phyloP scores from a whole-genome alignment of 225 moss, liverwort and hornwort genomes.

The Marchantia paleacea region DNA sequence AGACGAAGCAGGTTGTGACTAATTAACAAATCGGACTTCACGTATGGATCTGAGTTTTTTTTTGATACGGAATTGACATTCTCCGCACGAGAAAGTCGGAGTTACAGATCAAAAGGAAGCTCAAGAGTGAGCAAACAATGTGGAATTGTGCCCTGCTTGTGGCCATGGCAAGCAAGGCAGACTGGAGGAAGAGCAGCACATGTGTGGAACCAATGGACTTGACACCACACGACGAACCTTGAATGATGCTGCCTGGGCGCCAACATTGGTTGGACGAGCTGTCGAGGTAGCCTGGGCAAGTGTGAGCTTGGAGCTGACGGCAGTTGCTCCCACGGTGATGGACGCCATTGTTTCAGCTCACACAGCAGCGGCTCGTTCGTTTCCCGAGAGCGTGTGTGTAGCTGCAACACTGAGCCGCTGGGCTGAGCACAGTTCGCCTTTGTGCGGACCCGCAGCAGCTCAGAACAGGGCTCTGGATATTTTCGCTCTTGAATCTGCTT shows the following conservation, averaged over 20 bases:
- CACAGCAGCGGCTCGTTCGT: neutral
- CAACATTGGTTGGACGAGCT: constrained; percentile 19
- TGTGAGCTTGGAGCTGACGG: constrained; percentile 31
- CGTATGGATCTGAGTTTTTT: too few species aligned
- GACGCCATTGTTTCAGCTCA: constrained; percentile 38
- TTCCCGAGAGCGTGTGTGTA: neutral
- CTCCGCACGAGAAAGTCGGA: too few species aligned
- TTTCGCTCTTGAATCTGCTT: neutral
- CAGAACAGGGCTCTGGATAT: neutral
- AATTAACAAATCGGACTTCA: neutral
- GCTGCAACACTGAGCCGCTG: neutral
- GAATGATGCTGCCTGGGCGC: constrained; percentile 29
- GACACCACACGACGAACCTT: constrained; percentile 20
- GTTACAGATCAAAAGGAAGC: too few species aligned
- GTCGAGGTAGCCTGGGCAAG: constrained; percentile 19
- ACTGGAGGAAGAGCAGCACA: neutral
- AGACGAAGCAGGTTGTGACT: neutral
- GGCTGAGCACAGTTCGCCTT: neutral
- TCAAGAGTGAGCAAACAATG: too few species aligned
- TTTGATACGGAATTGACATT: too few species aligned
- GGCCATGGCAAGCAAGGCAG: too few species aligned
- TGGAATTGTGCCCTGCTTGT: too few species aligned
- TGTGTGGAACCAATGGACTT: neutral
- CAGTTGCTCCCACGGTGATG: constrained; percentile 25
- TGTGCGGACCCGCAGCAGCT: neutral